Evolutionary conservation across 805 yeast species (phyloP), one percentile per base, ranked within the genome.

Genomic region (Saturnispora quitensis): DNA sequence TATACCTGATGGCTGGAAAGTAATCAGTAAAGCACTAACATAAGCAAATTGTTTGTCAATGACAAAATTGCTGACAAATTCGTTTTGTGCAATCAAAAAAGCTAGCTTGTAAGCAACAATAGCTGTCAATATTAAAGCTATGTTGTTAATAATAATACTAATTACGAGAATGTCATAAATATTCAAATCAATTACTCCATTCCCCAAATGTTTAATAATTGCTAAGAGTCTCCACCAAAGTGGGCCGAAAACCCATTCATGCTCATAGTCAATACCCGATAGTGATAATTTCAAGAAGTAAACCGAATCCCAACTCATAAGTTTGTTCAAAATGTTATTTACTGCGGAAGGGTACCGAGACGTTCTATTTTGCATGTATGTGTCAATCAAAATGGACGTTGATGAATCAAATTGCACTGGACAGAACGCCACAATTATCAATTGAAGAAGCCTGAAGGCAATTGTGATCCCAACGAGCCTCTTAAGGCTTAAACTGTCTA

Each of bases 191-290:
- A 38, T 5, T 9, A 38, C 24, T 17, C 67, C 27, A 74, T 73
- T 17, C 61, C 58, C 62, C 79, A 78, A 47, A 78, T 69, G 35
- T 62, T 55, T 7, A 49, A 10, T 22, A 57, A 47, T 15, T 3
- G 48, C 35, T 43, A 65, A 47, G 3, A 82, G 45, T 24, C 77
- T 62, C 71, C 84, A 75, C 95, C 96, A 91, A 2, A 80, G 61
- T 10, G 86, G 86, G 27, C 95, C 81, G 63, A 88, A 91, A 4
- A 95, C 97, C 74, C 80, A 86, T 67, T 89, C 95, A 64, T 91
- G 96, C 66, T 91, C 98, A 66, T 73, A 90, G n/a, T 68, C 64
- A 2, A 73, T 68, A 0, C 75, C 80, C 15, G 75, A 65, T 9
- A 66, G 62, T 34, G 86, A 78, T 51, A 82, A 64, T 44, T 81